These are phyloP conservation scores for Apophysomyces trapeziformis DNA, from an alignment of 371 early-diverging fungal species.

Conservation along the genomic window DNA sequence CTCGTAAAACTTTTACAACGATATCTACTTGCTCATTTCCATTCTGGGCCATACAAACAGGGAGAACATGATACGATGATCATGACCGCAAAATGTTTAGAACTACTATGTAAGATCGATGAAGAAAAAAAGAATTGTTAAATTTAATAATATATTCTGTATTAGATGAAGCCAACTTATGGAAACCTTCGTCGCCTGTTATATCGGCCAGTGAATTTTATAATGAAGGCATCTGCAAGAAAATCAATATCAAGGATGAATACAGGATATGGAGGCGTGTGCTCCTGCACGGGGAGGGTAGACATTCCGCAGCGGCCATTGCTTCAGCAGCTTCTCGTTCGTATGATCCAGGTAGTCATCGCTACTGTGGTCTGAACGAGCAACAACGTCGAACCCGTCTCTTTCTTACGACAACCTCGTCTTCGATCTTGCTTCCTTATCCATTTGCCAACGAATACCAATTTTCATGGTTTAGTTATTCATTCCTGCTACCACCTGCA, in stretches of 20 bases:
- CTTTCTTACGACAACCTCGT: slow-evolving; percentile 38
- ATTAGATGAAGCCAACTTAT: slow-evolving; percentile 32
- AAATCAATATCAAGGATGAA: slow-evolving; percentile 81
- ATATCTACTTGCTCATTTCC: slow-evolving; percentile 55
- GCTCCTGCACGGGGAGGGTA: slow-evolving; percentile 44
- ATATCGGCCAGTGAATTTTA: slow-evolving; percentile 66
- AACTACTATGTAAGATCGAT: slow-evolving; percentile 52
- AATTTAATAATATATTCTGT: background rate
- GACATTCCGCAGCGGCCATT: slow-evolving; percentile 36
- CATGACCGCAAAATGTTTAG: slow-evolving; percentile 63
- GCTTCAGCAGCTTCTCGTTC: slow-evolving; percentile 13
- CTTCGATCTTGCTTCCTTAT: slow-evolving; percentile 39
- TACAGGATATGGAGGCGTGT: slow-evolving; percentile 72
- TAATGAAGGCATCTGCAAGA: slow-evolving; percentile 56
- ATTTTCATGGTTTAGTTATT: slow-evolving; percentile 78
- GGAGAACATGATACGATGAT: slow-evolving; percentile 66
- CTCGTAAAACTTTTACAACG: slow-evolving; percentile 33
- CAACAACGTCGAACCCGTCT: slow-evolving; percentile 46
- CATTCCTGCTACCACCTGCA: slow-evolving; percentile 75
- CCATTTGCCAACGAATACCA: slow-evolving; percentile 53
- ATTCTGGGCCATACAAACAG: slow-evolving; percentile 48
- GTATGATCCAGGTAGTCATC: slow-evolving; percentile 20
- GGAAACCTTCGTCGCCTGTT: slow-evolving; percentile 18
- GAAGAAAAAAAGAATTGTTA: too few species aligned
- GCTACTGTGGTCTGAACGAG: slow-evolving; percentile 29